Base-by-base conservation (phyloP, 257 asterid species). In the Solanum sitiens region DNA sequence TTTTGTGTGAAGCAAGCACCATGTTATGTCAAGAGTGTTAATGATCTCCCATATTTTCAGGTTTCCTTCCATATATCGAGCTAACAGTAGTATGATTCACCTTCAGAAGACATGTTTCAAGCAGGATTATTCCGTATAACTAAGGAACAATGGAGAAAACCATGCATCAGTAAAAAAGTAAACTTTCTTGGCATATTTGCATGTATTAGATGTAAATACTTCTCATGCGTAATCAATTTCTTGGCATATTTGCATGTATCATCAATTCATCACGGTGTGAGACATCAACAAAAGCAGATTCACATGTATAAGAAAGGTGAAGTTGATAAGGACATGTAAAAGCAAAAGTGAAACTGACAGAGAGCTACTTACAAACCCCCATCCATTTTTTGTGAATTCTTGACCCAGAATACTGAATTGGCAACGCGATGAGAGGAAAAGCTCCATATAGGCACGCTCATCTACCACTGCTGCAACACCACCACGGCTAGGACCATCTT, bases 351-450 rank as follows among this genome's bases (percentile, higher is more conserved):
- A 70, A 75, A 32, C 53, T 32, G 18, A 40, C 0, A 45, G 50
- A 47, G 35, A 35, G 47, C 21, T 88, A 91, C 97, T 94, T 88
- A 93, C 97, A 90, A 94, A 93, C 42, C 95, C 97, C 95, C 95
- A 94, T 84, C 95, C 97, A 47, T 85, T 92, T 86, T 86, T 93
- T 42, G 95, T 91, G 91, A 94, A 94, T 83, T 92, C 95, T 89
- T 82, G 92, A 21, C 97, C 97, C 2, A 93, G 88, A 86, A 93
- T 92, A 90, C 94, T 91, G 83, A 87, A 91, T 71, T 89, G 92
- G 65, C 97, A 94, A 4, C 56, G 91, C 1, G 91, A 75, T 30
- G 97, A 93, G 61, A 94, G 92, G 84, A 94, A 94, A 88, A 94
- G 90, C 72, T 94, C 95, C 11, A 90, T 90, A 80, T 94, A 94